Base-by-base conservation (phyloP, 2,329 filamentous ascomycete genomes). In the Cladorrhinum sp. region DNA sequence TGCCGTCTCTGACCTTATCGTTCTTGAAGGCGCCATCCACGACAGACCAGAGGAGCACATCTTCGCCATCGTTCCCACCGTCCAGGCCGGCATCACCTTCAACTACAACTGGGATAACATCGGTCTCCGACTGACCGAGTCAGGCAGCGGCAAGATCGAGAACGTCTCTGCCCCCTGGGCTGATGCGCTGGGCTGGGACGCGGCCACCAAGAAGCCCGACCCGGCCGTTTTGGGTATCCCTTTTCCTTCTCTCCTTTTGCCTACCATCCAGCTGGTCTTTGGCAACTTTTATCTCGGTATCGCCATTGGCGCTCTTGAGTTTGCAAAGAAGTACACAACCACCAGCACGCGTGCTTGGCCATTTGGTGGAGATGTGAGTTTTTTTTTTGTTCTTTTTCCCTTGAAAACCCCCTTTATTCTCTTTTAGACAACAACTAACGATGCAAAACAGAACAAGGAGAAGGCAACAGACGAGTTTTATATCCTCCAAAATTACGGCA, bases 271-370 rank as follows among this genome's bases (percentile, higher is more conserved):
- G 68, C 78, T 88, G 0, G 81, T 86, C n/a, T 88, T 88, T 71
- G 78, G 77, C 68, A 88, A 88, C 69, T 85, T 88, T 67, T 87
- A 88, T 68, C 74, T 88, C 1, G 85, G 85, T 1, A 88, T 88
- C 62, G 82, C 85, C 0, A 77, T 80, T 49, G 85, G 86, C 0
- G 81, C 85, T 0, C 74, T 88, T 0, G 74, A 80, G 7, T 79
- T 78, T 49, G 85, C 84, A 1, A 71, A 79, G 0, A 77, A 78
- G 24, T 89, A 88, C 63, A 89, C 85, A 0, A 72, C 71, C 1
- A 79, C 78, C 23, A 74, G 73, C 22, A 89, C 86, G 0, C 78
- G 86, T 0, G 75, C 86, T 0, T 89, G 86, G 85, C 85, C 86
- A 0, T 89, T 76, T 61, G 84, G 85, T 5, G 83, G 84, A 1